Evolutionary conservation across 306 rosid species (phyloP), one percentile per base, ranked within the genome.

Genomic region (Vicia villosa): DNA sequence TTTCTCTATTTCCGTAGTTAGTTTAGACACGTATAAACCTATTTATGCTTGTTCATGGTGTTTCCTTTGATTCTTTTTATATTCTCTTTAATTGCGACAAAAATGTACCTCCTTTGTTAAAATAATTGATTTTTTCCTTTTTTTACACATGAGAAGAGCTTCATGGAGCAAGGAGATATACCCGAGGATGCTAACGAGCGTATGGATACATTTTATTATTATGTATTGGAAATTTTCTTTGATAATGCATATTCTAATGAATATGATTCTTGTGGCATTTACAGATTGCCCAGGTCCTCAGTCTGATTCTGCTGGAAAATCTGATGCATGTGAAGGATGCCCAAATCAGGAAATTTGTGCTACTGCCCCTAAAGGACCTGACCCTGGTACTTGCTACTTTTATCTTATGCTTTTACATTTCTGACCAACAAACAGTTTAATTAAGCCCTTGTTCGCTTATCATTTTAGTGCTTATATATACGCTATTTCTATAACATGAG

Each of bases 331-430:
- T 58, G 80, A 85, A 67, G 96, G 98, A 38, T 94, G 98, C 72
- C 98, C 96, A 8, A 94, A 90, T 78, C 98, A 94, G 43, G 82
- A 89, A 75, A 73, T 81, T 66, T 94, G 97, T 75, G 96, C 94
- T 55, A 90, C 98, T 55, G 96, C 90, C 13, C 97, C 98, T 2
- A 94, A 90, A 79, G 97, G 96, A 75, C 96, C 96, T 34, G 98
- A 90, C 76, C 98, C 91, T 67, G 97, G 98, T 90, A 78, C 64
- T 70, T 45, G 15, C 4, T 12, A 17, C 61, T 51, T 45, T 14
- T 21, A 8, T 52, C 21, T 20, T 56, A 54, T 22, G 16, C 14
- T 73, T 17, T 59, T 60, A 28, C 9, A 10, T 6, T 46, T 46
- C 3, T 6, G 21, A 9, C 21, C 10, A 15, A 46, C 14, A 5